phyloP scores from a whole-genome alignment of 192 early-diverging fungal species.

The Coemansia sp. region DNA sequence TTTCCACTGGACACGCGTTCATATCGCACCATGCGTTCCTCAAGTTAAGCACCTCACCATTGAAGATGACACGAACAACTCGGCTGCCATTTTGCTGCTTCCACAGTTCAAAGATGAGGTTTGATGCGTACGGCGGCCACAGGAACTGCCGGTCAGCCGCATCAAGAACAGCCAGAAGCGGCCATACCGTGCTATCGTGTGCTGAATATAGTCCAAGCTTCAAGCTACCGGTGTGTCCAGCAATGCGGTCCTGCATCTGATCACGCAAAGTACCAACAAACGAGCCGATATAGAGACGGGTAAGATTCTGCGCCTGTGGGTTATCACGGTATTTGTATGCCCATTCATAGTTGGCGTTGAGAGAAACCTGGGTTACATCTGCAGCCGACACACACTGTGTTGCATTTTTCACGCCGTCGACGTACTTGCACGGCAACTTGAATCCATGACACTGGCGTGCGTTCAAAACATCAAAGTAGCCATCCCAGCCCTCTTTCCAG shows the following conservation, averaged over 20 bases:
- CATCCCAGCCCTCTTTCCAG: constrained; percentile 32
- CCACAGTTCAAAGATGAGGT: constrained; percentile 58
- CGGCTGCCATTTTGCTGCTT: constrained; percentile 32
- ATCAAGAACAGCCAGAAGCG: constrained; percentile 43
- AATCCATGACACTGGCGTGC: constrained; percentile 41
- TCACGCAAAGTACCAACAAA: constrained; percentile 48
- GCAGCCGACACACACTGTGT: constrained; percentile 41
- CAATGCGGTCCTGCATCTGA: constrained; percentile 28
- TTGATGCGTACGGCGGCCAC: constrained; percentile 61
- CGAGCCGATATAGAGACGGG: constrained; percentile 47
- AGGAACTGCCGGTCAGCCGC: constrained; percentile 29
- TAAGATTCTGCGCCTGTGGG: constrained; percentile 20
- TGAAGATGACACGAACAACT: constrained; percentile 58
- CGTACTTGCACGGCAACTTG: constrained; percentile 24
- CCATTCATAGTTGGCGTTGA: constrained; percentile 36
- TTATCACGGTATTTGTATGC: constrained; percentile 40
- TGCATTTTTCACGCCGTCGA: neutral
- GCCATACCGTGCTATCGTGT: constrained; percentile 54
- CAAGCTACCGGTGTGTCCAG: constrained; percentile 22
- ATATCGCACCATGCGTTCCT: constrained; percentile 47
- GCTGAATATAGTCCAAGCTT: constrained; percentile 57
- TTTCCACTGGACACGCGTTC: constrained; percentile 36
- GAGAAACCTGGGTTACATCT: constrained; percentile 29
- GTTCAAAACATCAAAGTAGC: constrained; percentile 43
- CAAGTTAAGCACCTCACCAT: constrained; percentile 51